These are phyloP conservation scores for Schizosaccharomyces pombe DNA, from an alignment of 805 yeast species.

Conservation along the genomic window DNA sequence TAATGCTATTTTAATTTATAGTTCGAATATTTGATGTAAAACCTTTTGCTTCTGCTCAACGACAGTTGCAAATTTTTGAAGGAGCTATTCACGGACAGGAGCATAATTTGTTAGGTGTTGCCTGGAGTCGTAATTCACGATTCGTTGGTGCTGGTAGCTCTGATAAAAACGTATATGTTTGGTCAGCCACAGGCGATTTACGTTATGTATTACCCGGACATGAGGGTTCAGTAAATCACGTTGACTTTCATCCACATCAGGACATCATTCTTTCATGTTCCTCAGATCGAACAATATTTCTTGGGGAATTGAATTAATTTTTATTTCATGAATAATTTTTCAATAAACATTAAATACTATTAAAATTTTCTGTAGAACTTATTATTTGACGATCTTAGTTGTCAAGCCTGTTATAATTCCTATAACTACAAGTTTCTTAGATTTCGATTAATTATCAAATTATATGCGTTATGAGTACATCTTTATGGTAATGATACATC, in stretches of 20 bases:
- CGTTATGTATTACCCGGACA: constrained; percentile 35
- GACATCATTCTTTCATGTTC: constrained; percentile 14
- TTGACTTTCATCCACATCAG: constrained; percentile 36
- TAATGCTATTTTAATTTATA: constrained; percentile 31
- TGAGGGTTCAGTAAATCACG: constrained; percentile 24
- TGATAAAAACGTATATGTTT: constrained; percentile 32
- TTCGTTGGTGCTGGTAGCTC: constrained; percentile 35
- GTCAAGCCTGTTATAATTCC: too few relatives aligned
- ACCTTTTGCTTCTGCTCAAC: constrained; percentile 14
- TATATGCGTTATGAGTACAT: neutral
- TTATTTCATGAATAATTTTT: too few relatives aligned
- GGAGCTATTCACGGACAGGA: constrained; percentile 23
- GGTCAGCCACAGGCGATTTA: constrained; percentile 33
- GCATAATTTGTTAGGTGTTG: constrained; percentile 26
- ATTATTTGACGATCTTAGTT: too few relatives aligned
- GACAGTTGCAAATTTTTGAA: constrained; percentile 5
- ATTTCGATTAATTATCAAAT: too few relatives aligned
- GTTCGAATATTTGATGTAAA: constrained; percentile 35
- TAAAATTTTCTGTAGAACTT: too few relatives aligned
- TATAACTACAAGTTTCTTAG: too few relatives aligned
- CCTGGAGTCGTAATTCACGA: constrained; percentile 20
- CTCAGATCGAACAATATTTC: constrained; percentile 10
- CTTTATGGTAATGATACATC: neutral
- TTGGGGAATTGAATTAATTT: constrained; percentile 9
- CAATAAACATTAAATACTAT: too few relatives aligned